Evolutionary conservation across 306 rosid species (phyloP).

Genomic region (Nissolia schottii): DNA sequence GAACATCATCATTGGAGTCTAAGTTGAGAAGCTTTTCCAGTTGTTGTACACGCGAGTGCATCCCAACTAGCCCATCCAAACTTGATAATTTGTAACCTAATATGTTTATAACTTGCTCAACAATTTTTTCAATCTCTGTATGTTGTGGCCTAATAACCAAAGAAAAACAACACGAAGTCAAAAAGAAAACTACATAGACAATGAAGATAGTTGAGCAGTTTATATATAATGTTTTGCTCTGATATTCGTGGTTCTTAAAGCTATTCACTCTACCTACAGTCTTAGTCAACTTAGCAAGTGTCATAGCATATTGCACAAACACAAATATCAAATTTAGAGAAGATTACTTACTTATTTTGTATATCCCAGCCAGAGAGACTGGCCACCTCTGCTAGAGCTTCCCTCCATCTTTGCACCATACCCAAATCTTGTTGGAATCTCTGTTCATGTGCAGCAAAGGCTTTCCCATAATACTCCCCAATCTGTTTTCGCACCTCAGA

Average conservation of each 20-base stretch:
- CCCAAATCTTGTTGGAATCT: neutral
- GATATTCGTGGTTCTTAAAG: too few species aligned
- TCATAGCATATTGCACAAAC: neutral
- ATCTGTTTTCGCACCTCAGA: conserved; percentile 9
- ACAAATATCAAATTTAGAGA: too few species aligned
- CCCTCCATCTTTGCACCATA: conserved; percentile 8
- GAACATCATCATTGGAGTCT: neutral
- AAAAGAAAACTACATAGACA: neutral
- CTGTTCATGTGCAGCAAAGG: neutral
- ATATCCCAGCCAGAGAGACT: conserved; percentile 9
- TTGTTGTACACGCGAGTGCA: conserved; percentile 2
- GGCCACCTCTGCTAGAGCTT: neutral
- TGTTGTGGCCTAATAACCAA: neutral
- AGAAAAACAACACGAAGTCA: neutral
- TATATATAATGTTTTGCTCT: too few species aligned
- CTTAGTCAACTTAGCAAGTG: neutral
- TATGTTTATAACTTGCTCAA: neutral
- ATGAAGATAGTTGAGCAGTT: neutral
- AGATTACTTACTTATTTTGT: neutral
- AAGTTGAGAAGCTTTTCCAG: conserved; percentile 1
- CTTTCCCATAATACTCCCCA: too few species aligned
- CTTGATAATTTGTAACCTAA: neutral
- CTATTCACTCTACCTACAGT: neutral
- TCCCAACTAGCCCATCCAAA: neutral
- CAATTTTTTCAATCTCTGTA: neutral